Percentiles rank a stretch among this genome's conserved stretches.
phyloP scores from a whole-genome alignment of 176 grass and related monocot species.

The Otatea glauca region DNA sequence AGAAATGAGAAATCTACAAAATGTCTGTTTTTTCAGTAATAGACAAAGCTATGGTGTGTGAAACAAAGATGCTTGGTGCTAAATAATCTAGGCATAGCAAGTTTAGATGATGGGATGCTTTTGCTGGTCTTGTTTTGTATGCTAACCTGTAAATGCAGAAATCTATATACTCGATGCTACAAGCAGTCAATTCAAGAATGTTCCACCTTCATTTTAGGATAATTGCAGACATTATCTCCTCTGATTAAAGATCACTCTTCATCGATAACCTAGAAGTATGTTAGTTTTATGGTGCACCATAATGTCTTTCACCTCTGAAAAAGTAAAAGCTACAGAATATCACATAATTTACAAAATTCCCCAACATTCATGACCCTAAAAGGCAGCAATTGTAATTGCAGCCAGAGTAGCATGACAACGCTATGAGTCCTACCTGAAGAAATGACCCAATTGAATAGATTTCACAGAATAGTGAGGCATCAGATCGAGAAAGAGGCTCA shows the following conservation, averaged over 20 bases:
- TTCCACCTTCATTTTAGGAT: neutral
- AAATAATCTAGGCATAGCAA: neutral
- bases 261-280: neutral
- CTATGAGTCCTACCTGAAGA: neutral
- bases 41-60: neutral
- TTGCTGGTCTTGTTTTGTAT: neutral
- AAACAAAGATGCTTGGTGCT: neutral
- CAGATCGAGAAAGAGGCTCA: neutral
- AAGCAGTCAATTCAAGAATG: neutral
- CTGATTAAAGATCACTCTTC: neutral
- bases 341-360: neutral
- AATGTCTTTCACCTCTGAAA: neutral
- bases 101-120: constrained; percentile 1
- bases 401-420: neutral
- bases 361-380: neutral
- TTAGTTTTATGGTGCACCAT: neutral
- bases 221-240: neutral
- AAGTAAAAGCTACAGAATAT: neutral
- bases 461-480: neutral
- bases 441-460: neutral
- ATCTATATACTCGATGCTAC: neutral
- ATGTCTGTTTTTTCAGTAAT: neutral
- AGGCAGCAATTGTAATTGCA: neutral
- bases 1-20: neutral
- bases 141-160: neutral